Conservation (phyloP, 106 monocot genomes). For the Apostasia ramifera region DNA sequence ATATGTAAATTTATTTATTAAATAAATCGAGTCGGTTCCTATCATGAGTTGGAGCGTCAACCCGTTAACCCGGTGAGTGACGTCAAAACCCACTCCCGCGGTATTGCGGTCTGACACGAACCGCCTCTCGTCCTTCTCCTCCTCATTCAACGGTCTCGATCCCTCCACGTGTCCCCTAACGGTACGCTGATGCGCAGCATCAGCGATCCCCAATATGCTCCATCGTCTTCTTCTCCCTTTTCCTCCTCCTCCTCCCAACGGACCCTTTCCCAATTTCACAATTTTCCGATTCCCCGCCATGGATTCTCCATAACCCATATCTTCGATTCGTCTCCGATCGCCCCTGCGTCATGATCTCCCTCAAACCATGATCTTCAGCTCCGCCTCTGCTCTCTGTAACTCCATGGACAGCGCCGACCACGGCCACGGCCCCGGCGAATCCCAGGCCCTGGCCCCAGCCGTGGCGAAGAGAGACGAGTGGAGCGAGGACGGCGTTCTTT, state of each 20-base stretch:
- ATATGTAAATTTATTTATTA: too few relatives aligned
- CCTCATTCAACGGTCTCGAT: not conserved
- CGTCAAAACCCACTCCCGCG: slow-evolving; percentile 1
- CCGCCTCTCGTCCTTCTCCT: not conserved
- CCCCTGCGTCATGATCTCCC: not conserved
- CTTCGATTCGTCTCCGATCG: not conserved
- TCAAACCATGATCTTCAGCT: not conserved
- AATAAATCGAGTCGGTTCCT: too few relatives aligned
- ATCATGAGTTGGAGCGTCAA: too few relatives aligned
- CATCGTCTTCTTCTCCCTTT: not conserved
- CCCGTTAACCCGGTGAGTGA: not conserved
- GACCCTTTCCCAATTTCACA: not conserved
- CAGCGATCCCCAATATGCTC: not conserved
- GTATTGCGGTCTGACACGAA: not conserved
- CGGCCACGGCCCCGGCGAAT: not conserved
- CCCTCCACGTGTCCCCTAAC: not conserved
- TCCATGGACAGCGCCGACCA: not conserved
- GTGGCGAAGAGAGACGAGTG: slow-evolving; percentile 57
- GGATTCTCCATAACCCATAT: not conserved
- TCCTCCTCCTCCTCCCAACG: not conserved
- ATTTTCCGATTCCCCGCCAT: not conserved
- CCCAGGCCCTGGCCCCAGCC: slow-evolving; percentile 8
- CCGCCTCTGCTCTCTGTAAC: not conserved
- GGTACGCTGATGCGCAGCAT: not conserved
- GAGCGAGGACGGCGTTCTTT: slow-evolving; percentile 49